phyloP scores from a whole-genome alignment of 345 rosid species.

The Passiflora organensis region DNA sequence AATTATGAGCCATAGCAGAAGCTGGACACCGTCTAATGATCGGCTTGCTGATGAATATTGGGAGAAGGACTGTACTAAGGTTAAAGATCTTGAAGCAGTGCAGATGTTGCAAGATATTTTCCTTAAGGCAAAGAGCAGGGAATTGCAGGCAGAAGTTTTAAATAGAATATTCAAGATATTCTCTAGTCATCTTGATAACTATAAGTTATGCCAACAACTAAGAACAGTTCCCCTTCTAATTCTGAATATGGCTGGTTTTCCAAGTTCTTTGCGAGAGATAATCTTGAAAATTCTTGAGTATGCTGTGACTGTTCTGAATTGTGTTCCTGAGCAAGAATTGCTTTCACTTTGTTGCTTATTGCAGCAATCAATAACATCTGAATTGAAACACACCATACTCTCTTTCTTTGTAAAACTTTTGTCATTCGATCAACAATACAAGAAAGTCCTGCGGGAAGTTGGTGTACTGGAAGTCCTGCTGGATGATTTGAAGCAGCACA shows the following conservation, averaged over 20 bases:
- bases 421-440: constrained; percentile 98
- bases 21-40: constrained; percentile 58
- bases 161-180: constrained; percentile 96
- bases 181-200: constrained; percentile 96
- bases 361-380: constrained; percentile 92
- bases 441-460: constrained; percentile 95
- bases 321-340: constrained; percentile 98
- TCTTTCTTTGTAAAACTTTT: constrained; percentile 90
- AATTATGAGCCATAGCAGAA: constrained; percentile 56
- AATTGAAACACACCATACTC: constrained; percentile 85
- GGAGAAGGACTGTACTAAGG: constrained; percentile 74
- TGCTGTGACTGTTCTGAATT: constrained; percentile 97
- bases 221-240: constrained; percentile 95
- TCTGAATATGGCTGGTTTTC: constrained; percentile 94
- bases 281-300: constrained; percentile 96
- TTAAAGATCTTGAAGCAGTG: constrained; percentile 98
- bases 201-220: constrained; percentile 79
- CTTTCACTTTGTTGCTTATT: constrained; percentile 94
- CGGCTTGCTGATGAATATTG: constrained; percentile 62
- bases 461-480: constrained; percentile 91
- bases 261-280: constrained; percentile 84
- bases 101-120: constrained; percentile 97
- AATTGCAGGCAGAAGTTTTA: constrained; percentile 93
- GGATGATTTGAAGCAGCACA: constrained; percentile 95
- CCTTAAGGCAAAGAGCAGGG: constrained; percentile 78